A percentile compares a stretch with the other conserved stretches of the same genome.
These are phyloP conservation scores for Ascochyta koolunga DNA, from an alignment of 2,329 filamentous ascomycete species.

Conservation along the genomic window DNA sequence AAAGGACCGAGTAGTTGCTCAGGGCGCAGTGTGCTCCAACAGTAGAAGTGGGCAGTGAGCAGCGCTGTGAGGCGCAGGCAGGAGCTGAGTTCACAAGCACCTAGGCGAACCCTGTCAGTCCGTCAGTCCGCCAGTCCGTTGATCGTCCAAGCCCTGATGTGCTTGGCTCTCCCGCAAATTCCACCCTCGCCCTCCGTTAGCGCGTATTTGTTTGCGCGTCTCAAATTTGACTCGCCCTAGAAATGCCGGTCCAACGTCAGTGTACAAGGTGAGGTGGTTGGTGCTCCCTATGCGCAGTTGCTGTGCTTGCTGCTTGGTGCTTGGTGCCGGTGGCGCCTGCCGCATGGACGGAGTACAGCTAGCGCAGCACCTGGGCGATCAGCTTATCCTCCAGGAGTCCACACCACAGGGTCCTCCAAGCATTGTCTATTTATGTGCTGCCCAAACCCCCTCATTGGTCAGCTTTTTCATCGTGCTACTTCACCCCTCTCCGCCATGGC, in stretches of 20 bases:
- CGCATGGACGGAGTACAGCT: conserved; percentile 4
- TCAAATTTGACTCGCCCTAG: conserved; percentile 9
- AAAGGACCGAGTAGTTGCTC: conserved; percentile 17
- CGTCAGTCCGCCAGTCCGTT: conserved; percentile 14
- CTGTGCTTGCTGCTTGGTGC: conserved; percentile 2
- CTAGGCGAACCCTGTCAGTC: conserved; percentile 13
- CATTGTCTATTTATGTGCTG: conserved; percentile 23
- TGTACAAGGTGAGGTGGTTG: background rate
- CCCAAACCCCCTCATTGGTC: conserved; percentile 26
- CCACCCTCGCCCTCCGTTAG: conserved; percentile 11
- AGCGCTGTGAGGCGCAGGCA: conserved; percentile 21
- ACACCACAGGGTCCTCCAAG: conserved; percentile 6
- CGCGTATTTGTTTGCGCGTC: conserved; percentile 14
- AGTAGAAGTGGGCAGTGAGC: conserved; percentile 15
- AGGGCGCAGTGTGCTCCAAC: conserved; percentile 18
- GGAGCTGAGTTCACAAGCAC: conserved; percentile 18
- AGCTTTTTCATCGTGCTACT: conserved; percentile 5
- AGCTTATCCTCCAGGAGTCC: conserved; percentile 6
- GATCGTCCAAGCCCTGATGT: conserved; percentile 15
- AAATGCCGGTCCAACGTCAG: background rate
- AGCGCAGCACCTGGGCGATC: conserved; percentile 14
- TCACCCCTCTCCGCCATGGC: conserved; percentile 18
- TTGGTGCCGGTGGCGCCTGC: conserved; percentile 8
- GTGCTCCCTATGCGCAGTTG: background rate
- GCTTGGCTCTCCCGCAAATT: conserved; percentile 15